Conservation (phyloP, 176 grass and related monocot genomes). For the Eleusine coracana region DNA sequence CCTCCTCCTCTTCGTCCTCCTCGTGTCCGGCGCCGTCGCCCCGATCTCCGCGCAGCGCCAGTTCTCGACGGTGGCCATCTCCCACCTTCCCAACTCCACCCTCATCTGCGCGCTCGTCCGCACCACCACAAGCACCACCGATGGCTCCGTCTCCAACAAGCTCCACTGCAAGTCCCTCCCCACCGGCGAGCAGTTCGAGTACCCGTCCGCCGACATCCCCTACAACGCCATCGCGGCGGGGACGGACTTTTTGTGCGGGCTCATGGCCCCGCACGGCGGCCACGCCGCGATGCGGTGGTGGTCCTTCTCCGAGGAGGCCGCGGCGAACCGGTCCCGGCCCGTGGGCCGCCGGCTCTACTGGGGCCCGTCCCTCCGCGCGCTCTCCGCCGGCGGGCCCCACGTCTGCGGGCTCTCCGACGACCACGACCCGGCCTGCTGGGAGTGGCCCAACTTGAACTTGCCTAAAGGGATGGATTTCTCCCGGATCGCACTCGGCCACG, state of each 20-base stretch:
- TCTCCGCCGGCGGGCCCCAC: slow-evolving; percentile 68
- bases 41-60: slow-evolving; percentile 28
- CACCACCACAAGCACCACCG: background rate
- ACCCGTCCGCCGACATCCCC: slow-evolving; percentile 46
- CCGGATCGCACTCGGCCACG: slow-evolving; percentile 66
- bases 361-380: slow-evolving; percentile 48
- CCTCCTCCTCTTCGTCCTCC: background rate
- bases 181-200: slow-evolving; percentile 9
- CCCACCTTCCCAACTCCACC: slow-evolving; percentile 36
- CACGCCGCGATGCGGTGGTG: slow-evolving; percentile 86
- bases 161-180: slow-evolving; percentile 65
- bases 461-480: slow-evolving; percentile 47
- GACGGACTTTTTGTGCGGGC: slow-evolving; percentile 69
- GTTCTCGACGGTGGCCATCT: slow-evolving; percentile 72
- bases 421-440: slow-evolving; percentile 59
- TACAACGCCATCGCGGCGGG: slow-evolving; percentile 81
- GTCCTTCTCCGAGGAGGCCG: slow-evolving; percentile 47
- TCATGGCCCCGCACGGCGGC: slow-evolving; percentile 37
- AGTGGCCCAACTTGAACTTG: slow-evolving; percentile 49
- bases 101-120: slow-evolving; percentile 71
- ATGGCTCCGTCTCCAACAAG: slow-evolving; percentile 36
- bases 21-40: background rate
- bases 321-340: slow-evolving; percentile 13
- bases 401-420: slow-evolving; percentile 62
- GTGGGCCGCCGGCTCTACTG: slow-evolving; percentile 61